Evolutionary conservation across 148 eudicot genomes (phyloP).

Genomic region (Vaccinium myrtillus): DNA sequence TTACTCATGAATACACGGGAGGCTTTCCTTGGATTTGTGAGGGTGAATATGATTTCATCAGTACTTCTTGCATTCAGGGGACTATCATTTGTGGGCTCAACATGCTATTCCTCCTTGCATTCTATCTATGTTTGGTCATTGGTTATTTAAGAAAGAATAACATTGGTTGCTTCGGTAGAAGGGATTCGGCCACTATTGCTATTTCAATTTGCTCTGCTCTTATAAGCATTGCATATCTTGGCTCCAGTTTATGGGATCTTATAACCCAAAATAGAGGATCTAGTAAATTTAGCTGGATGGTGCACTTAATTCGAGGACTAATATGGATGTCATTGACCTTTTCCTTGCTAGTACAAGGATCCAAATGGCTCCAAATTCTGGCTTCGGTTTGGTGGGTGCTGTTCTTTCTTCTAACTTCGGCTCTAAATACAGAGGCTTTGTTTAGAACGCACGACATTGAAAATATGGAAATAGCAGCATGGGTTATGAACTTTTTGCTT

Average conservation of each 20-base stretch:
- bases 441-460: constrained; percentile 16
- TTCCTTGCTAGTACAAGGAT: constrained; percentile 33
- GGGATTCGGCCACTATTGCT: constrained; percentile 21
- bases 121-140: constrained; percentile 29
- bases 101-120: constrained; percentile 26
- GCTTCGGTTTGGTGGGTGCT: constrained; percentile 46
- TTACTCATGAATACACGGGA: constrained; percentile 22
- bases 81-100: constrained; percentile 36
- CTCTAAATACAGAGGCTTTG: constrained; percentile 29
- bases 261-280: constrained; percentile 5
- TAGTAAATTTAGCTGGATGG: constrained; percentile 27
- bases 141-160: constrained; percentile 15
- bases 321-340: constrained; percentile 46
- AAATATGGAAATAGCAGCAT: constrained; percentile 32
- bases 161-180: constrained; percentile 10
- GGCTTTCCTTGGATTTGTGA: constrained; percentile 25
- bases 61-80: constrained; percentile 31
- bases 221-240: constrained; percentile 34
- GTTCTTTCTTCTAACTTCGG: constrained; percentile 44
- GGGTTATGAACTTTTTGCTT: constrained; percentile 48
- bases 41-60: constrained; percentile 25
- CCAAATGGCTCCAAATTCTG: constrained; percentile 35
- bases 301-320: constrained; percentile 31
- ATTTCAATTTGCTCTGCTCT: constrained; percentile 41
- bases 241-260: constrained; percentile 25